A percentile compares a stretch with the other conserved stretches of the same genome.
Conservation (phyloP, 768 basidiomycete genomes). For the Pleurotus platypus region DNA sequence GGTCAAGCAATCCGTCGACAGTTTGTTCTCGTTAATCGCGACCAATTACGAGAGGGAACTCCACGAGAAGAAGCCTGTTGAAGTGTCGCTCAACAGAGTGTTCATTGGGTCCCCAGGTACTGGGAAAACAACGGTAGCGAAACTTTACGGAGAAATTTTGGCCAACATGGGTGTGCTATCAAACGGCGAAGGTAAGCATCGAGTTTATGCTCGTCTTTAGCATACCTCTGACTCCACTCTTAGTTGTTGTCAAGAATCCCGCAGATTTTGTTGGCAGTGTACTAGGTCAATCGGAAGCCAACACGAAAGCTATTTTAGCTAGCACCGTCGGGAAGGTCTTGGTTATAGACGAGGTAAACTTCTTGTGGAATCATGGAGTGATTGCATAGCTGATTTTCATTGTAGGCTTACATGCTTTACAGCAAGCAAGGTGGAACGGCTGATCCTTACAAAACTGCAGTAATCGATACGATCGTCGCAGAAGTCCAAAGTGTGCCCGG, state of each 20-base stretch:
- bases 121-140: conserved; percentile 69
- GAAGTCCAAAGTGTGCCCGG: conserved; percentile 68
- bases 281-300: conserved; percentile 58
- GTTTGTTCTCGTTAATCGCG: conserved; percentile 40
- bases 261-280: conserved; percentile 62
- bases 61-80: conserved; percentile 46
- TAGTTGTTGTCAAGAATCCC: conserved; percentile 67
- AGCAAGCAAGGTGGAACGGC: conserved; percentile 32
- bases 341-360: conserved; percentile 62
- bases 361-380: not conserved
- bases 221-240: not conserved
- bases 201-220: too few relatives aligned
- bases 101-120: conserved; percentile 70
- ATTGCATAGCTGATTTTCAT: not conserved
- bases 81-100: conserved; percentile 57
- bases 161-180: conserved; percentile 62
- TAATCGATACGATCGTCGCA: conserved; percentile 73
- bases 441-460: conserved; percentile 60
- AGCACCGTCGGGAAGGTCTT: conserved; percentile 62
- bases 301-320: conserved; percentile 61
- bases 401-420: conserved; percentile 67
- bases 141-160: conserved; percentile 61
- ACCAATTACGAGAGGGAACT: conserved; percentile 62
- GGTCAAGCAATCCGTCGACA: conserved; percentile 53
- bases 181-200: conserved; percentile 59